Conservation (phyloP, 352 stramenopile species). For the Globisporangium rhizosaccharum region DNA sequence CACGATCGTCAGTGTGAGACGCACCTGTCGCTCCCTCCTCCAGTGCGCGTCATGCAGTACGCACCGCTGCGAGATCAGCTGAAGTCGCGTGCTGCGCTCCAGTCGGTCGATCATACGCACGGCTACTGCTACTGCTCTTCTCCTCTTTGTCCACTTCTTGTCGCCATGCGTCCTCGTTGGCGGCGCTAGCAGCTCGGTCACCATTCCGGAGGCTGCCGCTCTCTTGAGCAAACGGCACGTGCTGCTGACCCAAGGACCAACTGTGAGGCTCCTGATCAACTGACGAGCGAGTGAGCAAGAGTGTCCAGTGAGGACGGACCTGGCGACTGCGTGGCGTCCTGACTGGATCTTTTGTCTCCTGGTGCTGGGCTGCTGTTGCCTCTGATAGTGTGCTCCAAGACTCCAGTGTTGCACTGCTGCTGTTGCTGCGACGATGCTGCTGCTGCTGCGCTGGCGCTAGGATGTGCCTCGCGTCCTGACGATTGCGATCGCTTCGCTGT, state of each 20-base stretch:
- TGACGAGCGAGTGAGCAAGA: not conserved
- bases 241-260: not conserved
- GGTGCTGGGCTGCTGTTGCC: too few relatives aligned
- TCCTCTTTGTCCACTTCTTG: not conserved
- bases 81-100: not conserved
- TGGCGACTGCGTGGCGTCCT: not conserved
- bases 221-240: not conserved
- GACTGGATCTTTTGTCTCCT: too few relatives aligned
- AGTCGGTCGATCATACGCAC: not conserved
- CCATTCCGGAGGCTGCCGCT: not conserved
- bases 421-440: not conserved
- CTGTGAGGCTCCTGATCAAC: not conserved
- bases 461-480: not conserved
- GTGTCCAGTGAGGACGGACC: not conserved
- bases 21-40: too few relatives aligned
- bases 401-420: not conserved
- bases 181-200: not conserved
- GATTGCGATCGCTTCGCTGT: not conserved
- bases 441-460: not conserved
- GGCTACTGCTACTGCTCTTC: not conserved
- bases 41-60: not conserved
- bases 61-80: conserved; percentile 4
- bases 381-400: not conserved
- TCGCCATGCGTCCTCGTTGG: too few relatives aligned
- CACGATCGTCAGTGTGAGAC: too few relatives aligned